Evolutionary conservation across 2,329 filamentous ascomycete species (phyloP), one percentile per base, ranked within the genome.

Genomic region (Colletotrichum sublineola): DNA sequence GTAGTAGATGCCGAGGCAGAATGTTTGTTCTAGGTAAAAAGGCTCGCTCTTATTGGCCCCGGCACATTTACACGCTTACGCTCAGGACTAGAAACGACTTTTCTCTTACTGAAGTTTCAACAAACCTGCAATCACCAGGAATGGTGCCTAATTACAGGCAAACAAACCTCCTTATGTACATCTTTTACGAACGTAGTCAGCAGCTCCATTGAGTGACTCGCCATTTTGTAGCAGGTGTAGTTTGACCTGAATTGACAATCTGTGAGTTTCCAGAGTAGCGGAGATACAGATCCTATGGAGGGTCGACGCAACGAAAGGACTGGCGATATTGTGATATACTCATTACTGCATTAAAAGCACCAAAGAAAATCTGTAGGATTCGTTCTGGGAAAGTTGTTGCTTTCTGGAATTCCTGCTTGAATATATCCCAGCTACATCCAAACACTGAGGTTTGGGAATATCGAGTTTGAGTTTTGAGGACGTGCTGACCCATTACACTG

Each of bases 401-500:
- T n/a, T 24, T 8, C 2, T 8, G 5, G 33, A 8, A 36, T 8
- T 36, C 4, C 24, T 24, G 24, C 24, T 31, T 7, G 12, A 29
- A 15, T 11, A 50, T 29, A 29, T n/a, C 24, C 14, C n/a, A 29
- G n/a, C 20, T 50, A n/a, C n/a, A 14, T 50, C 9, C 8, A 55
- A 55, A 9, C 9, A 14, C 20, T 3, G 11, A 8, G 20, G 40
- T 15, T 33, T 3, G 9, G 24, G 24, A 6, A 2, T 20, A 14
- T 18, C 9, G 3, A 38, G 18, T 14, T 38, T 11, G 6, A 38
- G 5, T 20, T 18, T 14, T 18, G 5, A 31, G 24, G 24, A 6
- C 24, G 14, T 33, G 29, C 31, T 53, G n/a, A n/a, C 11, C 44
- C 55, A 73, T 64, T 36, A 75, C 8, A 73, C 8, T 31, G 61